phyloP scores from a whole-genome alignment of 2,329 filamentous ascomycete species.

The Fusarium compactum region DNA sequence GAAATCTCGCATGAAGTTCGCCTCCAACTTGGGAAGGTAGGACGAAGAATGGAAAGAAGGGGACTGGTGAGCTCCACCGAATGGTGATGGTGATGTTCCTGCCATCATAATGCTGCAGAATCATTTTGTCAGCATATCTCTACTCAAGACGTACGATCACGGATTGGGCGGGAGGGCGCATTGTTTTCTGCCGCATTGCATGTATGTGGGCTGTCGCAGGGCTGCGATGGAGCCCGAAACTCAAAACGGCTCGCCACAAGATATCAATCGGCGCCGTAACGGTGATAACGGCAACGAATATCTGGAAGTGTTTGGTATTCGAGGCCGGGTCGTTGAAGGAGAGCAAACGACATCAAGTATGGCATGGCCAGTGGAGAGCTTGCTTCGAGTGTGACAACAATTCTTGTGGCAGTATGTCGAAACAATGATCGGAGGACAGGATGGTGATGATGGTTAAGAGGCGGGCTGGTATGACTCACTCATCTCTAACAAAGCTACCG shows the following conservation, averaged over 20 bases:
- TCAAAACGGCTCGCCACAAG: conserved; percentile 43
- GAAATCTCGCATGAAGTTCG: conserved; percentile 98
- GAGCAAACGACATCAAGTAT: neutral
- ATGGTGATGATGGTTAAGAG: conserved; percentile 15
- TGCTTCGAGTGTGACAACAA: neutral
- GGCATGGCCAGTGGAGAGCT: neutral
- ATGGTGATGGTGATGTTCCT: conserved; percentile 86
- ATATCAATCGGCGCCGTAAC: conserved; percentile 18
- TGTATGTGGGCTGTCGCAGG: conserved; percentile 27
- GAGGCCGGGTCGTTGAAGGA: neutral
- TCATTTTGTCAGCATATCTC: conserved; percentile 39
- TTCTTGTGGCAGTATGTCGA: conserved; percentile 1
- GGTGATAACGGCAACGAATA: conserved; percentile 1
- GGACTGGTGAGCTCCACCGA: conserved; percentile 75
- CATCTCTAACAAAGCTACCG: conserved; percentile 96
- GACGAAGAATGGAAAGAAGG: conserved; percentile 97
- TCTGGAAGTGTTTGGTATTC: neutral
- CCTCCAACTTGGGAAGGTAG: conserved; percentile 95
- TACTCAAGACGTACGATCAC: conserved; percentile 11
- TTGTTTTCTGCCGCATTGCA: conserved; percentile 26
- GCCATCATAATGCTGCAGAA: conserved; percentile 86
- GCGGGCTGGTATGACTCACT: conserved; percentile 73
- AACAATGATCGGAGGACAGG: conserved; percentile 11
- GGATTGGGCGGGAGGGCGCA: conserved; percentile 14
- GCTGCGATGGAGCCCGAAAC: conserved; percentile 31